Evolutionary conservation across 2,329 filamentous ascomycete genomes (phyloP), one percentile per base, ranked within the genome.

Genomic region (Diaporthe destruens): DNA sequence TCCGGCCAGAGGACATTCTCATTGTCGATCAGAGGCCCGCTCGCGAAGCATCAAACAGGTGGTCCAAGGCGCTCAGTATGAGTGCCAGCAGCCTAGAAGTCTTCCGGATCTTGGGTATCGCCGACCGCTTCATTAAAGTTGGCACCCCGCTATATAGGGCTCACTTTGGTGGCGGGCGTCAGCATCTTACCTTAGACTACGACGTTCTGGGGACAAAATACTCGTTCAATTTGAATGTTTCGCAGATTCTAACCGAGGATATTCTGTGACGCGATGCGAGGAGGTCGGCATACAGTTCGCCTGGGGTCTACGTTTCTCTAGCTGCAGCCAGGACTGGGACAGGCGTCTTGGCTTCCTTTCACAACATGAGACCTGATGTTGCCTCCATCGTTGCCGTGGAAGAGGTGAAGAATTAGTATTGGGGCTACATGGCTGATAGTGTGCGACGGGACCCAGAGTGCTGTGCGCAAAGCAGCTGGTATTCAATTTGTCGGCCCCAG

Each of bases 381-480:
- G 16, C 29, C 18, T 29, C 25, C 20, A 6, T 2, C 29, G 16
- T 3, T 18, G 25, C 20, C 14, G 20, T 18, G 20, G 54, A 44
- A 5, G 36, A 32, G 2, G 6, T 8, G 7, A 61, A 76, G 39
- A 71, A 53, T n/a, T n/a, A n/a, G n/a, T 0, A 80, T 81, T 36
- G 68, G 71, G 7, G 77, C 75, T 6, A 77, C 78, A 32, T 85
- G 83, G 80, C 79, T 85, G 7, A 79, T 85, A 2, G 84, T 83
- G 18, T 85, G 83, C 69, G 84, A 85, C 72, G 83, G 83, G 14
- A 83, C 82, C 4, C 79, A 80, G 18, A 85, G 83, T 73, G 72
- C 76, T 6, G 77, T 84, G 20, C 80, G 84, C 71, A 79, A 80
- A 63, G 76, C 78, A 23, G 81, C 79, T 0, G 80, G 80, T 1